Conservation (phyloP, 805 yeast species). For the Ogataea methanolica region DNA sequence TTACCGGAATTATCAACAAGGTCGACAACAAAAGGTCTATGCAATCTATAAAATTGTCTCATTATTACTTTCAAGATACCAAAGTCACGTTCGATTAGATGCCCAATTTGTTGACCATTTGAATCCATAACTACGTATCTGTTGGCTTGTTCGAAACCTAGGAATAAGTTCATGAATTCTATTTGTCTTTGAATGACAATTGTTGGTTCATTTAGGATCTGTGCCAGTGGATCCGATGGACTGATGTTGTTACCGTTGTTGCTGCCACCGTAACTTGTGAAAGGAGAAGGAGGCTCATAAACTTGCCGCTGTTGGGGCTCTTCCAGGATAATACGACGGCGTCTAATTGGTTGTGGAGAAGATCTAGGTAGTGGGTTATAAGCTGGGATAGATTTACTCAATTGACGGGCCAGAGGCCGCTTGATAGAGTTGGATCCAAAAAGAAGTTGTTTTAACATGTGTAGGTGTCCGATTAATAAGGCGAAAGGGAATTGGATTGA, state of each 20-base stretch:
- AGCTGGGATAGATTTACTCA: too few relatives aligned
- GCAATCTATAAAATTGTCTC: conserved; percentile 78
- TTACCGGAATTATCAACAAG: conserved; percentile 63
- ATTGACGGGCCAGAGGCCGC: too few relatives aligned
- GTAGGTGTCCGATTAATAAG: too few relatives aligned
- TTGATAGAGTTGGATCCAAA: too few relatives aligned
- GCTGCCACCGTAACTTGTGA: background rate
- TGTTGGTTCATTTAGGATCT: conserved; percentile 72
- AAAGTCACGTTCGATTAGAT: conserved; percentile 75
- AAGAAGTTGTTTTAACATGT: too few relatives aligned
- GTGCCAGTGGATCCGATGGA: conserved; percentile 53
- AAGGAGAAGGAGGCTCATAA: background rate
- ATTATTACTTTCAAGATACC: conserved; percentile 65
- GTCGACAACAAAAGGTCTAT: conserved; percentile 80
- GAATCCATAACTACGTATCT: conserved; percentile 69
- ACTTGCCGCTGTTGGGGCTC: background rate
- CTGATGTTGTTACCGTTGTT: conserved; percentile 34
- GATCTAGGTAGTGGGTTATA: too few relatives aligned
- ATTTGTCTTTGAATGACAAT: conserved; percentile 82
- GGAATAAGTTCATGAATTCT: conserved; percentile 79
- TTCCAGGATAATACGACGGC: too few relatives aligned
- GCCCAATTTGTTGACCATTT: conserved; percentile 71
- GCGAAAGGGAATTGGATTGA: too few relatives aligned
- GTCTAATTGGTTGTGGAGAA: too few relatives aligned
- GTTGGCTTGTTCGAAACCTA: conserved; percentile 93